Conservation (phyloP, 345 rosid genomes). For the Arabis alpina region DNA sequence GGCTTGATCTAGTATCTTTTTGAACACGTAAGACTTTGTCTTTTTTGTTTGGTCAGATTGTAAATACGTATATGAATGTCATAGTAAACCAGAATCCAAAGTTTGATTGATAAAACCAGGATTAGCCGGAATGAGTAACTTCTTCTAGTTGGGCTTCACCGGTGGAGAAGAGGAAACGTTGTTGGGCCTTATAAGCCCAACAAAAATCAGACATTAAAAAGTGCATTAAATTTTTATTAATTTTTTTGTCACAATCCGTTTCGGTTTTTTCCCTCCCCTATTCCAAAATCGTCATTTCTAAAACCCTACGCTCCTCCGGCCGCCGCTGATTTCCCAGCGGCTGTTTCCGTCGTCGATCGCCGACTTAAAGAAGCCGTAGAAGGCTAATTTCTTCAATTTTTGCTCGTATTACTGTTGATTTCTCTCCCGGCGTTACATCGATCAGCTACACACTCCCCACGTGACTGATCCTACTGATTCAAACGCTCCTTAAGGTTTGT, state of each 20-base stretch:
- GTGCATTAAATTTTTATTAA: too few relatives aligned
- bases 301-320: slow-evolving; percentile 46
- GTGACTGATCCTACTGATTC: slow-evolving; percentile 1
- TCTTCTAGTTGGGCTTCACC: slow-evolving; percentile 3
- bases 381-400: neutral
- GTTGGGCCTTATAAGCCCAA: slow-evolving; percentile 26
- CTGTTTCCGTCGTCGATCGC: slow-evolving; percentile 10
- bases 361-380: neutral
- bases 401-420: neutral
- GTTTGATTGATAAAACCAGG: neutral
- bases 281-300: slow-evolving; percentile 17
- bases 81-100: slow-evolving; percentile 8
- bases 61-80: neutral
- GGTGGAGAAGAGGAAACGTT: neutral
- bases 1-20: neutral
- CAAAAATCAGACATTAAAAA: neutral
- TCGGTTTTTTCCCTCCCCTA: slow-evolving; percentile 32
- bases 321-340: slow-evolving; percentile 22
- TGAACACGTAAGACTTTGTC: neutral
- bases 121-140: neutral
- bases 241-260: neutral
- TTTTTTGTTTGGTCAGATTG: slow-evolving; percentile 3
- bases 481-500: slow-evolving; percentile 21
- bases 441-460: neutral
- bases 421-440: slow-evolving; percentile 21